Percentiles rank a stretch among this genome's conserved stretches.
phyloP scores from a whole-genome alignment of 306 rosid species.

The Arachis hypogaea region DNA sequence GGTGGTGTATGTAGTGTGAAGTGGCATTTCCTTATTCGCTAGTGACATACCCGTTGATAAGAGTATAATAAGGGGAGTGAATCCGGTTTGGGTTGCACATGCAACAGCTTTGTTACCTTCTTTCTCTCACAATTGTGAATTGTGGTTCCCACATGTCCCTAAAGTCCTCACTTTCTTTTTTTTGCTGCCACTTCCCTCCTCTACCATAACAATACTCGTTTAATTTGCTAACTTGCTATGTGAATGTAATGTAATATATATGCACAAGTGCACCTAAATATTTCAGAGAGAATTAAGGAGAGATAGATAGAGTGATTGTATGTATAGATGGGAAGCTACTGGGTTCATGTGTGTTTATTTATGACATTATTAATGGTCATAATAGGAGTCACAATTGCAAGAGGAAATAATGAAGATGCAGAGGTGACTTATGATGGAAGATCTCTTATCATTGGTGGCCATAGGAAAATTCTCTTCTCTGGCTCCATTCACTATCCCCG shows the following conservation, averaged over 20 bases:
- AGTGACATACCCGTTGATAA: background rate
- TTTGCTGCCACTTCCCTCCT: background rate
- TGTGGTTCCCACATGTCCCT: constrained; percentile 29
- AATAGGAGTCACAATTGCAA: background rate
- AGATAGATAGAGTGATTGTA: background rate
- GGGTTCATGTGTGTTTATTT: too few species aligned
- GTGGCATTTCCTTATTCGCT: background rate
- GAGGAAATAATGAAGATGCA: constrained; percentile 33
- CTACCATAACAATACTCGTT: background rate
- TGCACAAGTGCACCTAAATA: background rate
- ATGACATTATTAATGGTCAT: too few species aligned
- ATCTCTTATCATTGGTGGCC: constrained; percentile 65
- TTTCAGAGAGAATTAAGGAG: background rate
- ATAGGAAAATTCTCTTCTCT: constrained; percentile 63
- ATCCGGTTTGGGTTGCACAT: background rate
- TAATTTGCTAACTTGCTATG: too few species aligned
- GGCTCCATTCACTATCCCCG: constrained; percentile 87
- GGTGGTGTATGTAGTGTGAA: background rate
- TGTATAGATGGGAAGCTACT: constrained; percentile 22
- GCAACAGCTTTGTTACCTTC: background rate
- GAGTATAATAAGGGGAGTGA: background rate
- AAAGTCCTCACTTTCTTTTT: background rate
- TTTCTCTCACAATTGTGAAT: background rate
- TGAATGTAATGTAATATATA: too few species aligned
- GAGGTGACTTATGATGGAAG: constrained; percentile 67